phyloP scores from a whole-genome alignment of 805 yeast species.

The Zygotorulaspora chibaensis region DNA sequence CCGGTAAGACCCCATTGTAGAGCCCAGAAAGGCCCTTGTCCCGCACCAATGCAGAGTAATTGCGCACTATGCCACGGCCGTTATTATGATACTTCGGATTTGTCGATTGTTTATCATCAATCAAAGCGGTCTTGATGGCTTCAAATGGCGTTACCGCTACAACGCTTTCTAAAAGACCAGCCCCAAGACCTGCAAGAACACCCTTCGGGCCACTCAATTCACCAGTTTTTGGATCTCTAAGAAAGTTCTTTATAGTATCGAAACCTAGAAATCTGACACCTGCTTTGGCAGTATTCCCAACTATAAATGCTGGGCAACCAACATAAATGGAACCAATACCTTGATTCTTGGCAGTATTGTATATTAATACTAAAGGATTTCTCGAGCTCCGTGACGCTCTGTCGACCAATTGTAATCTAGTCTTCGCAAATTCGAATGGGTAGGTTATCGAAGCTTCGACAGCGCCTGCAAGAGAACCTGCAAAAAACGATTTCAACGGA shows the following conservation, averaged over 20 bases:
- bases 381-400: slow-evolving; percentile 61
- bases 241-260: slow-evolving; percentile 72
- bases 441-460: slow-evolving; percentile 88
- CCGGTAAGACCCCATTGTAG: slow-evolving; percentile 88
- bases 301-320: slow-evolving; percentile 95
- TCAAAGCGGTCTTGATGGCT: slow-evolving; percentile 91
- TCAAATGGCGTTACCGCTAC: slow-evolving; percentile 96
- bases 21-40: slow-evolving; percentile 83
- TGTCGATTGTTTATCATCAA: slow-evolving; percentile 80
- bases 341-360: slow-evolving; percentile 67
- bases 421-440: slow-evolving; percentile 96
- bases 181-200: slow-evolving; percentile 95
- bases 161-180: slow-evolving; percentile 87
- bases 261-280: slow-evolving; percentile 92
- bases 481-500: slow-evolving; percentile 78
- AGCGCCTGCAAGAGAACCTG: slow-evolving; percentile 97
- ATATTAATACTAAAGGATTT: slow-evolving; percentile 80
- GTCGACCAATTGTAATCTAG: slow-evolving; percentile 78
- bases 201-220: slow-evolving; percentile 87
- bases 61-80: slow-evolving; percentile 50
- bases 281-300: slow-evolving; percentile 95
- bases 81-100: slow-evolving; percentile 71
- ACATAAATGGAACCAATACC: slow-evolving; percentile 79
- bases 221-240: slow-evolving; percentile 75
- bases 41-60: slow-evolving; percentile 45